Evolutionary conservation across 192 early-diverging fungal species (phyloP).

Genomic region (Rhizophagus clarus): DNA sequence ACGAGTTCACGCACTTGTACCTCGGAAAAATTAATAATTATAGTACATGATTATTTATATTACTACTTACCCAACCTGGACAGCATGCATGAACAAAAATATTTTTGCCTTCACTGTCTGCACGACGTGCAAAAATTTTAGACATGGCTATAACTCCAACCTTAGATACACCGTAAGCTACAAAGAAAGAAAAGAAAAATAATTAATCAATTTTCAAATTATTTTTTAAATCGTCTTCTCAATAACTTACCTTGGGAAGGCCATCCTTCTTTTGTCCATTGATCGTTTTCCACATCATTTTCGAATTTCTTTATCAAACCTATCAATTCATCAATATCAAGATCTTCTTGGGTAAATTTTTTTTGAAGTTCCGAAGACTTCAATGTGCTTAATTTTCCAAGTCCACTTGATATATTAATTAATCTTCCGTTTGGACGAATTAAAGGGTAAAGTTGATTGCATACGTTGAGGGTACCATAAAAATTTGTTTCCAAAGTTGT

Average conservation of each 20-base stretch:
- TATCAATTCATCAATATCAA: conserved; percentile 25
- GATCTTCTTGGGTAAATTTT: conserved; percentile 1
- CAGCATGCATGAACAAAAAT: conserved; percentile 23
- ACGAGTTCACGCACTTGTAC: background rate
- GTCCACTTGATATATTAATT: conserved; percentile 4
- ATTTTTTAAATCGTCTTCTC: background rate
- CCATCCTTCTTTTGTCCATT: conserved; percentile 24
- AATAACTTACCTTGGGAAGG: conserved; percentile 10
- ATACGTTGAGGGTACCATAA: conserved; percentile 25
- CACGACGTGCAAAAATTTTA: conserved; percentile 17
- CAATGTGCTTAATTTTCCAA: background rate
- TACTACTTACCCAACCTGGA: conserved; percentile 29
- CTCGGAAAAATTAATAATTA: background rate
- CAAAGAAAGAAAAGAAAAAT: background rate
- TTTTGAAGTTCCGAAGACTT: background rate
- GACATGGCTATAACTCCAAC: background rate
- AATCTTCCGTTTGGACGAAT: conserved; percentile 11
- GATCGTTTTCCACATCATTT: conserved; percentile 18
- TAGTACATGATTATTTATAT: background rate
- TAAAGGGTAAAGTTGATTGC: conserved; percentile 12
- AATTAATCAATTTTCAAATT: background rate
- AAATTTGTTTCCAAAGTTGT: conserved; percentile 28
- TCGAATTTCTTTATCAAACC: conserved; percentile 14
- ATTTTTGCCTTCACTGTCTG: conserved; percentile 15
- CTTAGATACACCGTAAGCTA: conserved; percentile 23